phyloP scores from a whole-genome alignment of 78 protist species.

The Guillardia theta region DNA sequence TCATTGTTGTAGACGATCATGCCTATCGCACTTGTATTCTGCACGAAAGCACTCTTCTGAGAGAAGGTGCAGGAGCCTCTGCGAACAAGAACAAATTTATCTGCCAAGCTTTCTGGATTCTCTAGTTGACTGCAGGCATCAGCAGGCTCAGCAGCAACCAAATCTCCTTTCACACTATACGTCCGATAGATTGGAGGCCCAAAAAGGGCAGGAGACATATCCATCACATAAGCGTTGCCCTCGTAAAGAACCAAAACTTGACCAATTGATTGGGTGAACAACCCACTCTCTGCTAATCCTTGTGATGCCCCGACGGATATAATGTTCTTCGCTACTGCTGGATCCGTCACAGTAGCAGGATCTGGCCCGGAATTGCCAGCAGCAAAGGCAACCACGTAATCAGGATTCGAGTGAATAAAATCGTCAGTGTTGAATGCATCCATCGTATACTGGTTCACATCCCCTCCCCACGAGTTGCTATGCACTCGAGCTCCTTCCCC shows the following conservation, averaged over 20 bases:
- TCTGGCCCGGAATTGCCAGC: conserved; percentile 37
- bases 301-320: background rate
- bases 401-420: background rate
- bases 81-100: background rate
- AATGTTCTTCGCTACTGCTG: background rate
- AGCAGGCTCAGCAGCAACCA: too few species aligned
- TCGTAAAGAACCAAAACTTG: too few species aligned
- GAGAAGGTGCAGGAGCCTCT: background rate
- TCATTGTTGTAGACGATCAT: background rate
- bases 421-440: background rate
- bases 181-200: too few species aligned
- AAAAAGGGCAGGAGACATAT: too few species aligned
- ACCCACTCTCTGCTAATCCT: too few species aligned
- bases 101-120: background rate
- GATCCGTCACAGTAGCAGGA: background rate
- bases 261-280: too few species aligned
- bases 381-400: conserved; percentile 22
- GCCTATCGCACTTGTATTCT: background rate
- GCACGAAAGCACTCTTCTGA: background rate
- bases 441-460: background rate
- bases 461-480: conserved; percentile 40
- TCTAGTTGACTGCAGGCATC: too few species aligned
- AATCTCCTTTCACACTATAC: too few species aligned
- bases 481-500: conserved; percentile 40
- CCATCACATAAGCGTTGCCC: too few species aligned